Base-by-base conservation (phyloP, 2,329 filamentous ascomycete genomes). In the Diaporthe sp. region DNA sequence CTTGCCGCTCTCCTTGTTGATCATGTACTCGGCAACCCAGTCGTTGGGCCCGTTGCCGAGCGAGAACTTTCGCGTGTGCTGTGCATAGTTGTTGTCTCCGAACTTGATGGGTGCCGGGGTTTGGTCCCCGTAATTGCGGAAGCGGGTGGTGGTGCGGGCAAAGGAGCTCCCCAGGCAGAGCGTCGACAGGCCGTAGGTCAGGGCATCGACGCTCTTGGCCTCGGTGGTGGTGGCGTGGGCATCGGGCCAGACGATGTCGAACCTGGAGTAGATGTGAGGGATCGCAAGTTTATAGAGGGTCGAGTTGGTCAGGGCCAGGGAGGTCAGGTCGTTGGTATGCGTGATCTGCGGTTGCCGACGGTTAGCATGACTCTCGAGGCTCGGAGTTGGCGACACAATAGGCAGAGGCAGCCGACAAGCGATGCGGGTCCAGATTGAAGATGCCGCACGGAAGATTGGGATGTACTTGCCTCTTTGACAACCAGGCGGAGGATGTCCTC, bases 181-280 rank as follows among this genome's bases (percentile, higher is more conserved):
- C 0, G 95, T 97, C 17, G 94, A 92, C 28, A 97, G 87, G 8
- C 95, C 94, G 81, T 95, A 96, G 0, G 94, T 96, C 61, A 97
- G 89, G 53, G 94, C 94, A 85, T 97, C 94, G 42, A 97, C 94
- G 74, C 93, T 93, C 55, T 92, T 92, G 58, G 92, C 89, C 72
- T 93, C 92, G 79, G 94, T 91, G 2, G 89, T 87, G 12, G 91
- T 88, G 10, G 89, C 87, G 77, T 90, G 89, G 44, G 90, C 91
- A 80, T 96, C 94, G 0, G 94, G 94, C 95, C 95, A 97, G 57
- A 96, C 93, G 78, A 97, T 97, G 81, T 97, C 94, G 83, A 97
- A 97, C 76, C 94, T 91, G 25, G 93, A 94, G 85, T 97, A 97
- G 78, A 97, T 95, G 79, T 93, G 91, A 25, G 94, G 94, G 34